Percentiles rank a stretch among this genome's conserved stretches.
Conservation (phyloP, 495 filamentous ascomycete species). For the Collariella sp. region DNA sequence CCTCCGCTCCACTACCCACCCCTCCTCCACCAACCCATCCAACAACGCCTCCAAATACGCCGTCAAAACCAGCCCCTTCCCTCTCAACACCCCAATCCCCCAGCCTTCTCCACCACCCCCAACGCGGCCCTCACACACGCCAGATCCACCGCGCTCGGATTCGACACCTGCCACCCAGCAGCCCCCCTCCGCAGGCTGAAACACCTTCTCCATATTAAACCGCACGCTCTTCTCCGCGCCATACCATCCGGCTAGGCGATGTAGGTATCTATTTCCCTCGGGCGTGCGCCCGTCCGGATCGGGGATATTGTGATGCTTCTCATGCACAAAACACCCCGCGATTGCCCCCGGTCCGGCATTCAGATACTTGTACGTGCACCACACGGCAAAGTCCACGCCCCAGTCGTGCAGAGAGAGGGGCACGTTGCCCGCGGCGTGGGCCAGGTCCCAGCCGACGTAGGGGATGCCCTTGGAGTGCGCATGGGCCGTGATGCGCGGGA, state of each 20-base stretch:
- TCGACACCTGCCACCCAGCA: conserved; percentile 59
- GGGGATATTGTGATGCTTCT: conserved; percentile 48
- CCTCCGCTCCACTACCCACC: conserved; percentile 32
- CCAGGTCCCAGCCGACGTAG: conserved; percentile 90
- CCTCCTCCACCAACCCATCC: neutral
- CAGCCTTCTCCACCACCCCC: conserved; percentile 67
- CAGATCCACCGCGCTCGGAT: conserved; percentile 57
- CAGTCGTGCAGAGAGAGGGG: conserved; percentile 78
- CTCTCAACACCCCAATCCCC: conserved; percentile 56
- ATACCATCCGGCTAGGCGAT: conserved; percentile 78
- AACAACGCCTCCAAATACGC: conserved; percentile 70
- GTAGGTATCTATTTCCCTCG: conserved; percentile 29
- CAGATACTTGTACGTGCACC: conserved; percentile 97
- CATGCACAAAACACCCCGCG: conserved; percentile 79
- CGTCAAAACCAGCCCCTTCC: conserved; percentile 69
- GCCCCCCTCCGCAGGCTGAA: conserved; percentile 64
- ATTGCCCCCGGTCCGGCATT: conserved; percentile 86
- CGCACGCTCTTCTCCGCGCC: conserved; percentile 66
- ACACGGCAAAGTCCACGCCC: conserved; percentile 90
- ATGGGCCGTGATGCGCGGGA: conserved; percentile 69
- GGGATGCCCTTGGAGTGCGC: conserved; percentile 69
- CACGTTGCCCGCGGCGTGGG: conserved; percentile 90
- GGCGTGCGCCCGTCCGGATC: conserved; percentile 23
- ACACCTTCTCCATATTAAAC: conserved; percentile 73
- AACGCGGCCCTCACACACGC: conserved; percentile 67